Evolutionary conservation across 106 monocot species (phyloP).

Genomic region (Allium fistulosum): DNA sequence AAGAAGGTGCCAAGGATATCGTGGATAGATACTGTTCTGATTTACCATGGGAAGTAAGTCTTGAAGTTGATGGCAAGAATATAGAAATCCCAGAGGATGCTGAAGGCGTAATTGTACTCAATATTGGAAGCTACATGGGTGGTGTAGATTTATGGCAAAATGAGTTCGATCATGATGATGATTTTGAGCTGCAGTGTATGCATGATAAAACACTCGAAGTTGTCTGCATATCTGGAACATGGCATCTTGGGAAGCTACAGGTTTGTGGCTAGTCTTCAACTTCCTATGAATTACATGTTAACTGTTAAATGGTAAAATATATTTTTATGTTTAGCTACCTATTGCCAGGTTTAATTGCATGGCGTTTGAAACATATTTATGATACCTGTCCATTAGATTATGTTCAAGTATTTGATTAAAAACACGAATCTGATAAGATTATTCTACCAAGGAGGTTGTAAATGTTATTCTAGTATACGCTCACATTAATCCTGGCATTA

Average conservation of each 20-base stretch:
- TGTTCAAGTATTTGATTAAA: too few species aligned
- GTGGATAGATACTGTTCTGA: slow-evolving; percentile 78
- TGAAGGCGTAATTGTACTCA: slow-evolving; percentile 78
- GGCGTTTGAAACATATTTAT: too few species aligned
- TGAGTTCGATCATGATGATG: slow-evolving; percentile 62
- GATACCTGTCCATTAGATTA: too few species aligned
- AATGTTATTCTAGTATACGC: too few species aligned
- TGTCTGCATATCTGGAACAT: slow-evolving; percentile 76
- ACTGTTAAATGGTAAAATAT: too few species aligned
- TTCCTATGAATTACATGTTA: neutral
- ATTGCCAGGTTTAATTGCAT: too few species aligned
- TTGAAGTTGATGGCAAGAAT: slow-evolving; percentile 76
- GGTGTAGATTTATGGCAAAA: slow-evolving; percentile 92
- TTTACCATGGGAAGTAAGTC: slow-evolving; percentile 77
- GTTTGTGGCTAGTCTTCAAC: slow-evolving; percentile 11
- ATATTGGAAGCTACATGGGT: slow-evolving; percentile 91
- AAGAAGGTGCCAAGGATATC: slow-evolving; percentile 94
- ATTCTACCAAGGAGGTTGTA: too few species aligned
- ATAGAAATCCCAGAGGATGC: slow-evolving; percentile 82
- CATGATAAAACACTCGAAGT: slow-evolving; percentile 82
- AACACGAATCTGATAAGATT: too few species aligned
- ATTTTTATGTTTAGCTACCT: too few species aligned
- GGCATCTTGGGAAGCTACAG: slow-evolving; percentile 95
- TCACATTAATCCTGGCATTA: too few species aligned
- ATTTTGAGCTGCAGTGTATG: slow-evolving; percentile 65